Percentiles rank a stretch among this genome's conserved stretches.
Evolutionary conservation across 2,329 filamentous ascomycete genomes (phyloP).

Genomic region (Elsinoe australis): DNA sequence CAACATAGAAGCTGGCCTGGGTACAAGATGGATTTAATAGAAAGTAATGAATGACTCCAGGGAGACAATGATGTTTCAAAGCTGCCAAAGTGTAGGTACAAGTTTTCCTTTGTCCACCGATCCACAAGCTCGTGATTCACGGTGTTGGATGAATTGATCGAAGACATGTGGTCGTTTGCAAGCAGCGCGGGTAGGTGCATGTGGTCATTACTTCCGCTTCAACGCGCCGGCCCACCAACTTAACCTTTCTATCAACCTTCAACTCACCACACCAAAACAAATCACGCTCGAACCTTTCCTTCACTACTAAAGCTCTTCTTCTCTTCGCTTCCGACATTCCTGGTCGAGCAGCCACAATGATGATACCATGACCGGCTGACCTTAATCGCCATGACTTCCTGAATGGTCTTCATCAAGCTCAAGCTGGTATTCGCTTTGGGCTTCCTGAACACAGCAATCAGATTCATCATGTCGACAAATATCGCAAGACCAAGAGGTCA

Average conservation of each 20-base stretch:
- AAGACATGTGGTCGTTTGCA: no score
- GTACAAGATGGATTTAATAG: constrained; percentile 4
- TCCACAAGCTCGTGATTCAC: no score
- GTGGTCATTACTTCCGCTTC: constrained; percentile 1
- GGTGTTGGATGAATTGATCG: no score
- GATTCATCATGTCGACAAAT: neutral
- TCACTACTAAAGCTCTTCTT: no score
- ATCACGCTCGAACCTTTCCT: no score
- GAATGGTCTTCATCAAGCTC: constrained; percentile 1
- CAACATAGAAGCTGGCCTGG: neutral
- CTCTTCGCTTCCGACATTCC: no score
- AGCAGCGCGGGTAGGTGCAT: constrained; percentile 8
- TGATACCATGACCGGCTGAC: neutral
- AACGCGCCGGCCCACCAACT: no score
- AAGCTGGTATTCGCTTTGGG: no score
- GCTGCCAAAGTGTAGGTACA: neutral
- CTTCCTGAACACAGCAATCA: neutral
- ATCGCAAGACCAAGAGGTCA: no score
- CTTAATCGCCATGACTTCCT: neutral
- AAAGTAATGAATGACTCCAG: constrained; percentile 11
- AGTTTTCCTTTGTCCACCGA: no score
- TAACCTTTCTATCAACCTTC: constrained; percentile 2
- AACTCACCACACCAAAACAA: no score
- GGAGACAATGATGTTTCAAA: neutral
- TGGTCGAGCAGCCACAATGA: no score